Conservation (phyloP, 805 yeast species). For the Metschnikowia proteae region DNA sequence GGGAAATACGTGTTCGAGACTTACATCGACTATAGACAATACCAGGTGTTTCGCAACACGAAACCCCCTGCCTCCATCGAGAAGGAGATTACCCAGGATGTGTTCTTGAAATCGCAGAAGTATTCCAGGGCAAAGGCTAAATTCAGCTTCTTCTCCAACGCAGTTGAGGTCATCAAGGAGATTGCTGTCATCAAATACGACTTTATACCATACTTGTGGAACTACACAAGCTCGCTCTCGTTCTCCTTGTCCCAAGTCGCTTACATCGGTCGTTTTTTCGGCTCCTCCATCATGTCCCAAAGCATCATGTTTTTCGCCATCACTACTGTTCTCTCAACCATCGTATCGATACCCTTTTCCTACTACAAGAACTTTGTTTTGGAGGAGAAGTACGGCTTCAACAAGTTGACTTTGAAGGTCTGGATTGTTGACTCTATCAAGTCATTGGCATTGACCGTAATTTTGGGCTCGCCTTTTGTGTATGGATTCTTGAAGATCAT, state of each 20-base stretch:
- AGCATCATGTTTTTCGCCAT: conserved; percentile 60
- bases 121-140: conserved; percentile 77
- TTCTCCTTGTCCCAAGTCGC: conserved; percentile 36
- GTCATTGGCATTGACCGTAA: conserved; percentile 47
- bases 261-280: conserved; percentile 35
- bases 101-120: conserved; percentile 70
- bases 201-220: conserved; percentile 40
- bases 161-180: conserved; percentile 53
- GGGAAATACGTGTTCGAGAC: conserved; percentile 75
- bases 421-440: conserved; percentile 77
- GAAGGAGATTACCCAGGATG: conserved; percentile 64
- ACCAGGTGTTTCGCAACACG: conserved; percentile 51
- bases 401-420: conserved; percentile 69
- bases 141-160: conserved; percentile 56
- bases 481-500: conserved; percentile 78
- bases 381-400: conserved; percentile 92
- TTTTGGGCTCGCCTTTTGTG: conserved; percentile 67
- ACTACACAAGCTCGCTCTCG: conserved; percentile 61
- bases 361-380: conserved; percentile 80
- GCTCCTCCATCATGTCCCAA: conserved; percentile 61
- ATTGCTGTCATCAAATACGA: conserved; percentile 56
- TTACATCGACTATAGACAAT: conserved; percentile 74
- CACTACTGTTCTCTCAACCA: conserved; percentile 47
- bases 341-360: conserved; percentile 62
- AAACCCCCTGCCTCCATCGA: conserved; percentile 67